Percentiles rank a stretch among this genome's conserved stretches.
Conservation (phyloP, 306 rosid genomes). For the Begonia loranthoides region DNA sequence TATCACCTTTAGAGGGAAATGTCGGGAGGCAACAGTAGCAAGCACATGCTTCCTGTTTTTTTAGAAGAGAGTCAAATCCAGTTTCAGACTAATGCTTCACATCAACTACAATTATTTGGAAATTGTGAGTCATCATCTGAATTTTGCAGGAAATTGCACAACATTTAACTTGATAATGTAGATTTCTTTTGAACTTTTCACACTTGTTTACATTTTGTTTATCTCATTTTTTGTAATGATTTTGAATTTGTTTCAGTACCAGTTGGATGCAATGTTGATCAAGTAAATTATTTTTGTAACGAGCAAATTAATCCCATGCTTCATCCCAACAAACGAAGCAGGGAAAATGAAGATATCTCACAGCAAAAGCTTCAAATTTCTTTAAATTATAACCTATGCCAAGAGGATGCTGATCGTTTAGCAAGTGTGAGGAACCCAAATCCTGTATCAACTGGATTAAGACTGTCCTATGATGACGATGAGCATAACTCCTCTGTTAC, state of each 20-base stretch:
- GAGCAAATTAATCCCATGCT: conserved; percentile 51
- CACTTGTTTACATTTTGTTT: too few species aligned
- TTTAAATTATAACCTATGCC: conserved; percentile 54
- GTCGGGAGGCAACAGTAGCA: conserved; percentile 71
- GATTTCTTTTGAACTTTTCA: too few species aligned
- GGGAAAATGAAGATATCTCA: conserved; percentile 56
- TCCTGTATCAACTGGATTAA: conserved; percentile 78
- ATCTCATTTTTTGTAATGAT: neutral
- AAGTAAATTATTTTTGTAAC: conserved; percentile 63
- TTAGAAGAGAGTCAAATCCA: conserved; percentile 41
- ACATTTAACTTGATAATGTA: too few species aligned
- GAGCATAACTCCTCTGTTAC: conserved; percentile 87
- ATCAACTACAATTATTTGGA: conserved; percentile 72
- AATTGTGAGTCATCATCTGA: conserved; percentile 38
- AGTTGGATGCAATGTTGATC: conserved; percentile 65
- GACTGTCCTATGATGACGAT: conserved; percentile 83
- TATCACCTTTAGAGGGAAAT: conserved; percentile 18
- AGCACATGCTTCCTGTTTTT: conserved; percentile 57
- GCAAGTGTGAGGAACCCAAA: conserved; percentile 61
- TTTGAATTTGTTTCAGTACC: conserved; percentile 39
- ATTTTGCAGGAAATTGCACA: too few species aligned
- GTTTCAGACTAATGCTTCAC: conserved; percentile 50
- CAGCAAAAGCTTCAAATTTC: conserved; percentile 78
- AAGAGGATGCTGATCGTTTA: conserved; percentile 57
- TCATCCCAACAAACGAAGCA: conserved; percentile 49